Evolutionary conservation across 345 rosid genomes (phyloP).

Genomic region (Gossypioides kirkii): DNA sequence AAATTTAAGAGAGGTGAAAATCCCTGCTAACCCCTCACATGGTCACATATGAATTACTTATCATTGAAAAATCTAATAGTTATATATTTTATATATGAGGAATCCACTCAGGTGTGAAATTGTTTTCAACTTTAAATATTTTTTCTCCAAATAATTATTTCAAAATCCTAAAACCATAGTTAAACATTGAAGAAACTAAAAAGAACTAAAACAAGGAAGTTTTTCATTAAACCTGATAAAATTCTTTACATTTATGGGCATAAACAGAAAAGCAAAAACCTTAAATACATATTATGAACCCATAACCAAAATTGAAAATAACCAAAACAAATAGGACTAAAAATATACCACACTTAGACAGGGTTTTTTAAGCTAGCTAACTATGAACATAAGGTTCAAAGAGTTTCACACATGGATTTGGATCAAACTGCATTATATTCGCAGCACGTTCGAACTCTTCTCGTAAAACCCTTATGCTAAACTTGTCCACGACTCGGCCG

Average conservation of each 20-base stretch:
- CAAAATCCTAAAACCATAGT: no score
- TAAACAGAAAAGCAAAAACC: neutral
- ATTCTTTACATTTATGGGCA: conserved; percentile 10
- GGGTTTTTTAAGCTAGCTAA: neutral
- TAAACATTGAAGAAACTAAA: neutral
- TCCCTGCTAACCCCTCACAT: no score
- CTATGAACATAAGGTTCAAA: conserved; percentile 59
- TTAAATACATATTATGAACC: conserved; percentile 8
- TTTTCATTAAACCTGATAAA: neutral
- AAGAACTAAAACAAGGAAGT: neutral
- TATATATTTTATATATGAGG: no score
- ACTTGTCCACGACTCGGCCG: conserved; percentile 92
- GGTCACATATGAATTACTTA: no score
- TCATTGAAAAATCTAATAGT: no score
- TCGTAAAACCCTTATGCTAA: conserved; percentile 76
- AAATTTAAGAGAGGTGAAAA: no score
- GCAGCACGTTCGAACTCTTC: conserved; percentile 99
- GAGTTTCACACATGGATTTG: conserved; percentile 61
- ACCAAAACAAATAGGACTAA: conserved; percentile 3
- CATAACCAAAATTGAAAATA: neutral
- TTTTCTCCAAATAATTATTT: no score
- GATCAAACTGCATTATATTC: conserved; percentile 64
- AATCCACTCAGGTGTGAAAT: no score
- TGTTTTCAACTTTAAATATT: no score
- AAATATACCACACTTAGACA: neutral